Evolutionary conservation across 2,329 filamentous ascomycete species (phyloP), one percentile per base, ranked within the genome.

Genomic region (Aurifilum marmelostoma): DNA sequence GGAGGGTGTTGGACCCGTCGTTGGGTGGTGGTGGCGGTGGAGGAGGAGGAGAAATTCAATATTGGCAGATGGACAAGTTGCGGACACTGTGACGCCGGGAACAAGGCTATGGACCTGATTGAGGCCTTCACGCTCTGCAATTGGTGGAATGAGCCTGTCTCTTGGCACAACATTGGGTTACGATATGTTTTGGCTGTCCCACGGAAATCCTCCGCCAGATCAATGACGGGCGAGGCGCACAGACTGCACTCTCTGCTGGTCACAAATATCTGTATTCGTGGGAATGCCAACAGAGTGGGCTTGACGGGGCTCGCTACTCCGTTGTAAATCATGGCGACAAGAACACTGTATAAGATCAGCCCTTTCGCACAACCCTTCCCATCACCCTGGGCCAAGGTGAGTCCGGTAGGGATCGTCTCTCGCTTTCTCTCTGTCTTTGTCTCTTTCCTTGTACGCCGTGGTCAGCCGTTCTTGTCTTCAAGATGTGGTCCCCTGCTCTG

Each of bases 401-500:
- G 41, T 9, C 27, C 18, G 59, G 24, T 43, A 63, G 34, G 65
- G 58, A 29, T 34, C 18, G 27, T 37, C 50, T 58, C 34, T 27
- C 24, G 21, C 24, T n/a, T 7, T 39, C 16, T 34, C 21, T 34
- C 29, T 39, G 29, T 24, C 3, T 11, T 5, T 59, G 27, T 59
- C 2, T 59, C 65, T 32, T 2, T 52, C 43, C 41, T 63, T 21
- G 11, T 29, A 39, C 12, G 18, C 12, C 41, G n/a, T 24, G 32
- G 11, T 41, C 32, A 16, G 37, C 21, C 37, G 18, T 62, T 8
- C 43, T 5, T 63, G n/a, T n/a, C n/a, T 24, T 58, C 37, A 59
- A 63, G 39, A 67, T 67, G 66, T 43, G 47, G 66, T 67, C 50
- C 7, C 50, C 50, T 56, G 47, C 58, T 7, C 6, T 65, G 21